These are phyloP conservation scores for Salix brachista DNA, from an alignment of 345 rosid genomes.

Conservation along the genomic window DNA sequence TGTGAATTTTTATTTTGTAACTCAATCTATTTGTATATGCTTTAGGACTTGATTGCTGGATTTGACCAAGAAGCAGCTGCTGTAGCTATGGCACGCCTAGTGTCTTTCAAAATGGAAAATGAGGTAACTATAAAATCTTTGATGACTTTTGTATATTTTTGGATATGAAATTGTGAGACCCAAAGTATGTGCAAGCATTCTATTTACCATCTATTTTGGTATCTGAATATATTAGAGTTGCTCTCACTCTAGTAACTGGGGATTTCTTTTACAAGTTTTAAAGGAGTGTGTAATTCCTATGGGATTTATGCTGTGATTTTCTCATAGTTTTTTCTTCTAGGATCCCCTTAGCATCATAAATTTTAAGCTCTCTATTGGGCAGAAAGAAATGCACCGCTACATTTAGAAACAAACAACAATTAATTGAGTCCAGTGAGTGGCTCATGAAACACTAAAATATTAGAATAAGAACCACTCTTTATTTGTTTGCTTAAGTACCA, in stretches of 20 bases:
- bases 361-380: neutral
- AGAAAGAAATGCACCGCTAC: neutral
- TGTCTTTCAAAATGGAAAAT: constrained; percentile 92
- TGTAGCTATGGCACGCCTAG: constrained; percentile 85
- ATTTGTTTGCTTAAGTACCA: neutral
- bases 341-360: too few species aligned
- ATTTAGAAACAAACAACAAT: neutral
- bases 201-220: neutral
- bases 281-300: too few species aligned
- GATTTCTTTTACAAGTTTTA: too few species aligned
- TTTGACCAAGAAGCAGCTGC: constrained; percentile 99
- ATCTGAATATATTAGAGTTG: neutral
- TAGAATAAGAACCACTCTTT: neutral
- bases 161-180: neutral
- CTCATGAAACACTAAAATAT: too few species aligned
- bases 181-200: neutral
- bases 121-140: constrained; percentile 49
- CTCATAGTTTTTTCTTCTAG: neutral
- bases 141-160: neutral
- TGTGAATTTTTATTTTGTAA: neutral
- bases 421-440: neutral
- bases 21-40: constrained; percentile 3
- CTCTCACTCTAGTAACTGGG: neutral
- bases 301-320: neutral
- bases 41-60: constrained; percentile 85